Evolutionary conservation across 352 stramenopile genomes (phyloP).

Genomic region (Globisporangium takayamanum): DNA sequence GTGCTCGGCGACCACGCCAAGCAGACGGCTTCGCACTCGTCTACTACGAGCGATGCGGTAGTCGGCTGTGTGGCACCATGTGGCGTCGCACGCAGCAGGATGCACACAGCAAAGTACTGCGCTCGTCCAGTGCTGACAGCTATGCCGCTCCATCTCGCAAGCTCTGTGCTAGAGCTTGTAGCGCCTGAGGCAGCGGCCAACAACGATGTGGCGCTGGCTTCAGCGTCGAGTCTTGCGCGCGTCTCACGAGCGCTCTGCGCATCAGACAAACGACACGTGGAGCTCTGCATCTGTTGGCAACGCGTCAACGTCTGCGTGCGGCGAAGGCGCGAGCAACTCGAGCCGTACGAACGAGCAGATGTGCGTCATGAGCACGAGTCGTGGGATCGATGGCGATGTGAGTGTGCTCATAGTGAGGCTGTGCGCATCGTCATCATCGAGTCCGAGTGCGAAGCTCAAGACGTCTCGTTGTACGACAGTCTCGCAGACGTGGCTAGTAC

Average conservation of each 20-base stretch:
- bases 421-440: constrained; percentile 1
- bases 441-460: constrained; percentile 17
- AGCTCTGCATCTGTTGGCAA: constrained; percentile 3
- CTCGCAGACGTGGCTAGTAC: constrained; percentile 24
- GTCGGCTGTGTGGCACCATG: neutral
- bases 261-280: constrained; percentile 5
- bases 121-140: neutral
- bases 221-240: neutral
- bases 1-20: constrained; percentile 23
- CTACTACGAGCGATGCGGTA: neutral
- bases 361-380: constrained; percentile 25
- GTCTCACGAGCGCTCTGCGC: neutral
- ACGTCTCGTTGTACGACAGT: constrained; percentile 12
- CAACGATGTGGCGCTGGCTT: neutral
- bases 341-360: constrained; percentile 37
- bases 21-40: constrained; percentile 6
- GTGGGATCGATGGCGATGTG: constrained; percentile 4
- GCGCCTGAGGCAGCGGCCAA: no score
- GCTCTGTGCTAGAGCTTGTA: neutral
- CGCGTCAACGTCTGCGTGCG: neutral
- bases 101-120: constrained; percentile 8
- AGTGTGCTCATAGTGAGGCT: constrained; percentile 1
- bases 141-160: constrained; percentile 10
- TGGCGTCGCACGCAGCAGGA: constrained; percentile 9
- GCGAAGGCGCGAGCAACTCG: neutral